These are phyloP conservation scores for Ramaria sp. DNA, from an alignment of 768 basidiomycete species.

Conservation along the genomic window DNA sequence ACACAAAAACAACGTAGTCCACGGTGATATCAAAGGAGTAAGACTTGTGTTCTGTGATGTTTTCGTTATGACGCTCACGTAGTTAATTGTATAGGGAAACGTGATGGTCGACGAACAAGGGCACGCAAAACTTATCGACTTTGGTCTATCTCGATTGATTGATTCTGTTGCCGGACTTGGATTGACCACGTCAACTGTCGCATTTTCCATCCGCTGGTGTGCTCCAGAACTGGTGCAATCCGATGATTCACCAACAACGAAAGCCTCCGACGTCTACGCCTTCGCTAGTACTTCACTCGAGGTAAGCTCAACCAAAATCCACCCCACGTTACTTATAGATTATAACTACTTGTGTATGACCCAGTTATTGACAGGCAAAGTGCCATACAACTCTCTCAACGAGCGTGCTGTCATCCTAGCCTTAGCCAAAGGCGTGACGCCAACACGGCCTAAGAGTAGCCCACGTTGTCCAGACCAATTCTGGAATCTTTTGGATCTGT, in stretches of 20 bases:
- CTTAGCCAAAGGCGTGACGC: background rate
- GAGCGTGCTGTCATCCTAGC: background rate
- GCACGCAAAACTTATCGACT: conserved; percentile 9
- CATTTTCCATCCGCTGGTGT: conserved; percentile 1
- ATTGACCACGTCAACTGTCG: background rate
- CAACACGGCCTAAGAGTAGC: background rate
- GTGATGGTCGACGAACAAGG: conserved; percentile 7
- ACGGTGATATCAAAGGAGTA: conserved; percentile 18
- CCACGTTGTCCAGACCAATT: background rate
- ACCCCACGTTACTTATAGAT: background rate
- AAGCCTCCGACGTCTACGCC: conserved; percentile 3
- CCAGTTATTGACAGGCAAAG: background rate
- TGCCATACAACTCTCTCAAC: background rate
- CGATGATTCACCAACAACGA: background rate
- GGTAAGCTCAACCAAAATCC: background rate
- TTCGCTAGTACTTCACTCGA: conserved; percentile 4
- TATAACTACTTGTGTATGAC: background rate
- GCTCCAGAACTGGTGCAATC: conserved; percentile 3
- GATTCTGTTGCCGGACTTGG: background rate
- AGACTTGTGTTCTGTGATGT: background rate
- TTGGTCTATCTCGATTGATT: conserved; percentile 10
- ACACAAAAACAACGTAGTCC: conserved; percentile 14
- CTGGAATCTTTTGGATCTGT: background rate
- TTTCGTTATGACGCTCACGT: background rate
- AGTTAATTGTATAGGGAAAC: conserved; percentile 4